Base-by-base conservation (phyloP, 73 alveolate species). In the Tetrahymena elliotti region DNA sequence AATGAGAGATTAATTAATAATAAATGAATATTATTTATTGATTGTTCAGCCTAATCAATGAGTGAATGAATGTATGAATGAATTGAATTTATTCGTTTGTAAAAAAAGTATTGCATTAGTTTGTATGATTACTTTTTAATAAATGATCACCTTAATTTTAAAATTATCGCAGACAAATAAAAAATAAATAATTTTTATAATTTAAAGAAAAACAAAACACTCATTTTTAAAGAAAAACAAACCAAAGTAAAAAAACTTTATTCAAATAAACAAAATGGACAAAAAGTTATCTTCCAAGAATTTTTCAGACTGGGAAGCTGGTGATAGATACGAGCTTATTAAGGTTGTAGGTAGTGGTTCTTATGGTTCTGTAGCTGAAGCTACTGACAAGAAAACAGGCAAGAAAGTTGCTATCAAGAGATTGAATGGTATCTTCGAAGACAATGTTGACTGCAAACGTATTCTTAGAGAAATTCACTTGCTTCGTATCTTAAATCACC, bases 371-470 rank as follows among this genome's bases (percentile, higher is more conserved):
- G 99, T 98, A 2, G 98, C 96, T 83, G 98, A 97, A 93, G 99
- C 99, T 24, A 94, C 95, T 31, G 97, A 98, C 95, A 98, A 97
- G 93, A 94, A 98, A 83, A 96, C 99, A 7, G 99, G 99, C 31
- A 96, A 83, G 82, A 97, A 95, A 92, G 98, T 97, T 2, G 98
- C 97, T 20, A 96, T 96, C 34, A 98, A 95, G 95, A 94, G 95
- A 94, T 84, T 95, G 93, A 94, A 88, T 13, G 96, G 99, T 18
- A 96, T 98, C 93, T 98, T 98, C 83, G 99, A 98, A 38, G 99
- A 98, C 96, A 97, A 95, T 38, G 96, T 98, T n/a, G 99, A 98
- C 93, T 96, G 99, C 96, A 98, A 98, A 93, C 97, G 99, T 84
- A 96, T 98, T 52, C 95, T 99, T 39, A 96, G 99, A 95, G 99